Conservation (phyloP, 2,329 filamentous ascomycete genomes). For the Fusarium buharicum region DNA sequence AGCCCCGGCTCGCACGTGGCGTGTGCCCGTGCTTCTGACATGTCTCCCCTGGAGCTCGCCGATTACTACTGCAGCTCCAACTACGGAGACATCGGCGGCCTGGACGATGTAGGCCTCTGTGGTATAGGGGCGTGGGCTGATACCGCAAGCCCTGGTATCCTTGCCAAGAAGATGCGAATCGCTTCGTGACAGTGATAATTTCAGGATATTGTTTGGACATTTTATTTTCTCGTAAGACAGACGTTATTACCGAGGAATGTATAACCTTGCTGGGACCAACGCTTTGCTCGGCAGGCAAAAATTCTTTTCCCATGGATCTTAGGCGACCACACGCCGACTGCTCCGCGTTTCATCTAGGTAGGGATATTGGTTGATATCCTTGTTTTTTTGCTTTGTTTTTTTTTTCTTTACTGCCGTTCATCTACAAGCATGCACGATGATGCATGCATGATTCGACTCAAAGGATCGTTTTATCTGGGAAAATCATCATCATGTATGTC, state of each 20-base stretch:
- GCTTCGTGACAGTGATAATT: conserved; percentile 24
- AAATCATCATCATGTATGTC: not conserved
- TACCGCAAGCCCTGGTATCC: conserved; percentile 16
- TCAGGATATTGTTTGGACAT: not conserved
- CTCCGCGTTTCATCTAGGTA: conserved; percentile 31
- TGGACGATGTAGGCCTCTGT: conserved; percentile 24
- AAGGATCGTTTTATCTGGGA: not conserved
- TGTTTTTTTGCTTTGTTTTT: not conserved
- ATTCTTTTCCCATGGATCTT: conserved; percentile 6
- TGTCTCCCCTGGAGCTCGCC: conserved; percentile 17
- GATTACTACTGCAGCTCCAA: conserved; percentile 16
- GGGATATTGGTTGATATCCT: not conserved
- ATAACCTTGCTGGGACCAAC: not conserved
- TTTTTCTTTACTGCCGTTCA: no score
- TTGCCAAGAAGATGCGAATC: conserved; percentile 23
- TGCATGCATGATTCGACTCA: conserved; percentile 8
- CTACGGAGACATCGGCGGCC: conserved; percentile 6
- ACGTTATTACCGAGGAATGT: not conserved
- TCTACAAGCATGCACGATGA: conserved; percentile 12
- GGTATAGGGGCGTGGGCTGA: conserved; percentile 42
- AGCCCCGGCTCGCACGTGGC: conserved; percentile 21
- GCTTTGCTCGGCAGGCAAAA: conserved; percentile 5
- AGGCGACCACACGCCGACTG: conserved; percentile 11
- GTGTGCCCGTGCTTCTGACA: conserved; percentile 24
- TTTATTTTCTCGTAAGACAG: not conserved